Evolutionary conservation across 495 filamentous ascomycete species (phyloP), one percentile per base, ranked within the genome.

Genomic region (Penicillium tannophilum): DNA sequence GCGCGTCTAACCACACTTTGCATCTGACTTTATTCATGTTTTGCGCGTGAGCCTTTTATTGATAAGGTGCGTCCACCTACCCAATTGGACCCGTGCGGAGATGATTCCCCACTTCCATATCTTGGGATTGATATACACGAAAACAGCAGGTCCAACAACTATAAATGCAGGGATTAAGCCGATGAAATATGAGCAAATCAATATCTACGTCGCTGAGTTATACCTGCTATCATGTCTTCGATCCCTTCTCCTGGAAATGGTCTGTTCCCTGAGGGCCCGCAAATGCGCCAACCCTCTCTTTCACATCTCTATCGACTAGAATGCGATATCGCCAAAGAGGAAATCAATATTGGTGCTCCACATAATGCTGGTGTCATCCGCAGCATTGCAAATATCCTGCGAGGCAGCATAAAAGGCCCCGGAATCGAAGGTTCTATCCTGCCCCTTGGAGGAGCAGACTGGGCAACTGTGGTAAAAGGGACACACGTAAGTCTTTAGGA

Each of bases 401-500:
- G 66, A 10, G 68, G 68, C 16, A 73, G 61, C 12, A 42, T 73
- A 39, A 69, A 67, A 45, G 68, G 71, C 0, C 66, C 65, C 5
- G 60, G 59, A 17, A 66, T 73, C 11, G 56, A 65, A 36, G 70
- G 66, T 0, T 50, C 58, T 1, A 54, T 73, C 9, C 46, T 73
- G 2, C 66, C 64, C n/a, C 55, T 70, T 4, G 64, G 70, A 20
- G 68, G 68, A 9, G 70, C 68, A 17, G 68, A 73, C 54, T 73
- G 66, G 68, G 66, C 68, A 16, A 73, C 68, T 1, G 60, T 69
- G 6, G 61, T 73, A 44, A 70, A 71, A 42, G 68, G 68, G 36
- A 73, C 68, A 4, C 70, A 73, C 50, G 66, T 73, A 55, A 50
- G 65, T 57, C 1, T 9, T 11, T 4, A 9, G 12, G 1, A 56